Evolutionary conservation across 768 basidiomycete species (phyloP).

Genomic region (Pleurotus eryngii): DNA sequence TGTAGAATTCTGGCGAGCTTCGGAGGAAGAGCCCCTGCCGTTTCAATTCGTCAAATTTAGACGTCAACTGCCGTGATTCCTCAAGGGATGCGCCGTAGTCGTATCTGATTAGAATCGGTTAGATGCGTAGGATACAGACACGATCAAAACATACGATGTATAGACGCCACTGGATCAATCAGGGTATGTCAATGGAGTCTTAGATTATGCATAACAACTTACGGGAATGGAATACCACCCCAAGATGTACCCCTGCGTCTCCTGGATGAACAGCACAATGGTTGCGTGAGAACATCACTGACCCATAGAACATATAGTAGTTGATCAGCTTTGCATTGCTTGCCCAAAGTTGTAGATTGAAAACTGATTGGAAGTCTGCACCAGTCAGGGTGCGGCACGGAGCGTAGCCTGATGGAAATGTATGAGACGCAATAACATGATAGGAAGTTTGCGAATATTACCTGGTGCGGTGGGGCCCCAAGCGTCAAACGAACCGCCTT

Average conservation of each 20-base stretch:
- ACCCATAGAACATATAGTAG: constrained; percentile 87
- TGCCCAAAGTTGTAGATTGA: constrained; percentile 76
- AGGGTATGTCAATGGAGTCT: too few species aligned
- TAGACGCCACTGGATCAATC: constrained; percentile 46
- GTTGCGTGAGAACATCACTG: constrained; percentile 10
- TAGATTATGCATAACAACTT: neutral
- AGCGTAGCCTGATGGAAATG: constrained; percentile 45
- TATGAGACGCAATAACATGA: neutral
- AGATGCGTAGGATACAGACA: constrained; percentile 7
- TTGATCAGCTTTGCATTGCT: constrained; percentile 78
- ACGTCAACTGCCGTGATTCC: constrained; percentile 62
- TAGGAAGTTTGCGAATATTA: constrained; percentile 13
- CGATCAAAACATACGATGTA: neutral
- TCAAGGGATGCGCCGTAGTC: constrained; percentile 78
- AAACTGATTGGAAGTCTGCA: constrained; percentile 73
- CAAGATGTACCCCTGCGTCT: constrained; percentile 63
- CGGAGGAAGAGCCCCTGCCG: constrained; percentile 78
- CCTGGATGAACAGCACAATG: neutral
- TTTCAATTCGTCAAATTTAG: constrained; percentile 78
- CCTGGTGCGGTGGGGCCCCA: constrained; percentile 77
- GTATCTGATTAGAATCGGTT: constrained; percentile 45
- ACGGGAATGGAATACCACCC: constrained; percentile 74
- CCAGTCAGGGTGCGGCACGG: constrained; percentile 67
- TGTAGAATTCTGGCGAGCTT: constrained; percentile 74
- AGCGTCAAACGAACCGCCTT: constrained; percentile 77